These are phyloP conservation scores for Davidsoniella virescens DNA, from an alignment of 2,329 filamentous ascomycete species.

Conservation along the genomic window DNA sequence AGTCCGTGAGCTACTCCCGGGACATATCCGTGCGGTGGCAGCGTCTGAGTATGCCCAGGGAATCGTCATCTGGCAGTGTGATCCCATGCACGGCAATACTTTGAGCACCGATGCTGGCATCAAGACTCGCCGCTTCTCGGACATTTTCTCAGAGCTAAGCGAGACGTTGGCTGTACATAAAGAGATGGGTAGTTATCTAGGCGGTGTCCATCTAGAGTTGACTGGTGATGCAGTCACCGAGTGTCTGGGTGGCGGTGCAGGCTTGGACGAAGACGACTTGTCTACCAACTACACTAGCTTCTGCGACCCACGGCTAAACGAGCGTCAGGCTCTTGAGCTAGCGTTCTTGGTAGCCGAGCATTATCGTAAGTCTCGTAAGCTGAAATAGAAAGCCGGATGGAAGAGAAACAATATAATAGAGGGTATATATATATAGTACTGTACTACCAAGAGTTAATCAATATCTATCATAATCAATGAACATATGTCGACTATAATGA, in stretches of 20 bases:
- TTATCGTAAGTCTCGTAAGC: constrained; percentile 30
- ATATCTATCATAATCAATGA: too few relatives aligned
- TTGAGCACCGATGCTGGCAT: constrained; percentile 55
- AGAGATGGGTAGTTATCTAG: constrained; percentile 68
- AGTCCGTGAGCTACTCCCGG: constrained; percentile 59
- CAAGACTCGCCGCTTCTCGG: constrained; percentile 83
- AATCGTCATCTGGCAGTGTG: constrained; percentile 84
- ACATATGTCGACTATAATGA: neutral
- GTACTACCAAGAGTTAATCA: too few relatives aligned
- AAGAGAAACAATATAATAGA: constrained; percentile 1
- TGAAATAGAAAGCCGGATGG: neutral
- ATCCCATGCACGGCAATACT: constrained; percentile 91
- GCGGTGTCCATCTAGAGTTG: constrained; percentile 86
- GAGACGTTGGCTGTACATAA: constrained; percentile 75
- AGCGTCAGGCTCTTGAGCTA: constrained; percentile 92
- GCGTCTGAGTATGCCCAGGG: constrained; percentile 47
- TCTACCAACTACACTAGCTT: constrained; percentile 87
- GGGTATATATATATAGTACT: too few relatives aligned
- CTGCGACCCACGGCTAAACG: constrained; percentile 88
- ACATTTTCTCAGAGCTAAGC: constrained; percentile 76
- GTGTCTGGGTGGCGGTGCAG: constrained; percentile 80
- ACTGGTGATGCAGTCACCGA: constrained; percentile 95
- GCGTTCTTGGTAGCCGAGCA: constrained; percentile 86
- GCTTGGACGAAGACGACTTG: constrained; percentile 73
- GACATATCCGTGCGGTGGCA: constrained; percentile 79